These are phyloP conservation scores for Fusarium circinatum DNA, from an alignment of 2,329 filamentous ascomycete genomes.

Conservation along the genomic window DNA sequence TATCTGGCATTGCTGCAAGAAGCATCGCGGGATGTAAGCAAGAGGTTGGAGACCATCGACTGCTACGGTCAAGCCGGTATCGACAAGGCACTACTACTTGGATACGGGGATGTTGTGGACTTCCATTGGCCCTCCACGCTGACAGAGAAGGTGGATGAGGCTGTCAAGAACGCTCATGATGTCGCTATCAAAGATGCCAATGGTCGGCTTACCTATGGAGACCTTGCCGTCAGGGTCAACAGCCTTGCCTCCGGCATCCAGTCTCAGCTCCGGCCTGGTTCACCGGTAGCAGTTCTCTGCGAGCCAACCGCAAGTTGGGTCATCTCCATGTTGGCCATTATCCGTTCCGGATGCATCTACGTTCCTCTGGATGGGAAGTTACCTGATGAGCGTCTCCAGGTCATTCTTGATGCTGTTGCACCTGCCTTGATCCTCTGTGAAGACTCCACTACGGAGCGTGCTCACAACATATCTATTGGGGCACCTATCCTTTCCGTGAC, in stretches of 20 bases:
- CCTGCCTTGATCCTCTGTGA: neutral
- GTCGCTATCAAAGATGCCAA: neutral
- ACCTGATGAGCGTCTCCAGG: neutral
- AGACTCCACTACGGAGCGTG: neutral
- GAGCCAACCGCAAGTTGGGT: neutral
- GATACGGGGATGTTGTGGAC: neutral
- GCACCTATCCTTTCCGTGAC: neutral
- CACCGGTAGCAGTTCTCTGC: neutral
- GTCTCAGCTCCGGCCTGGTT: neutral
- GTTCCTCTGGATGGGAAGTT: neutral
- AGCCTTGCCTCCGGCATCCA: fast-evolving
- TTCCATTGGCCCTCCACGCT: neutral
- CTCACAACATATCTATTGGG: neutral
- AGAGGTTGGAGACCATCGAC: neutral
- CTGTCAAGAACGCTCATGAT: neutral
- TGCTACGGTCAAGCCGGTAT: neutral
- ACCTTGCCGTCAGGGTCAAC: neutral
- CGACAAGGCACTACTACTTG: neutral
- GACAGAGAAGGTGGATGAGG: neutral
- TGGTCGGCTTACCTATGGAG: neutral
- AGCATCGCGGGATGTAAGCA: neutral
- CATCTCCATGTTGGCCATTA: neutral
- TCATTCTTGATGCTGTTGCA: neutral
- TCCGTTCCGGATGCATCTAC: neutral
- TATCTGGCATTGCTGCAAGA: neutral